phyloP scores from a whole-genome alignment of 306 rosid genomes.

The Begonia fuchsioides region DNA sequence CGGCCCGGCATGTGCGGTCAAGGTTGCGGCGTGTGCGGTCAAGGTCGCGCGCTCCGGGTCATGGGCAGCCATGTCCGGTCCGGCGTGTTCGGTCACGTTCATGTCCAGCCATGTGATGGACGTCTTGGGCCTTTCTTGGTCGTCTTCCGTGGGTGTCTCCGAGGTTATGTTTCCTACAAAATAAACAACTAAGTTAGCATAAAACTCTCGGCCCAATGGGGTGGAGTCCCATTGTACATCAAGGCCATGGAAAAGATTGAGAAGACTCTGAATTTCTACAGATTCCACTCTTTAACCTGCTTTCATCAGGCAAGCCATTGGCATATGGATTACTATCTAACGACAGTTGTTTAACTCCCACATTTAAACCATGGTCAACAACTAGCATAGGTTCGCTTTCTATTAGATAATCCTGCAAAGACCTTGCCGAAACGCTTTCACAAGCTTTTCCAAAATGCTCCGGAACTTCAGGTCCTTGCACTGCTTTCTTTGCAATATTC shows the following conservation, averaged over 20 bases:
- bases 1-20: too few species aligned
- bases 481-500: conserved; percentile 15
- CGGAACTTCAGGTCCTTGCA: conserved; percentile 16
- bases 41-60: too few species aligned
- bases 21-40: too few species aligned
- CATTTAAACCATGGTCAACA: conserved; percentile 22
- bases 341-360: conserved; percentile 28
- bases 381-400: conserved; percentile 21
- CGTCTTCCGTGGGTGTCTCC: too few species aligned
- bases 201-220: too few species aligned
- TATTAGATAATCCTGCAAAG: conserved; percentile 23
- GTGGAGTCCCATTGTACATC: too few species aligned
- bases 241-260: conserved; percentile 16
- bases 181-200: too few species aligned
- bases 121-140: too few species aligned
- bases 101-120: too few species aligned
- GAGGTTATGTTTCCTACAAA: too few species aligned
- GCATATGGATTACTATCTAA: conserved; percentile 21
- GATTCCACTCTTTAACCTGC: conserved; percentile 21
- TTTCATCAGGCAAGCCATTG: conserved; percentile 26
- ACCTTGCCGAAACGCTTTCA: conserved; percentile 23
- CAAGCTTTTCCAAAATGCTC: conserved; percentile 22
- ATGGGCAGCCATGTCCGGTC: too few species aligned
- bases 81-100: too few species aligned
- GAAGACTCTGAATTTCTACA: conserved; percentile 17